Evolutionary conservation across 805 yeast genomes (phyloP).

Genomic region (Blastobotrys peoriensis): DNA sequence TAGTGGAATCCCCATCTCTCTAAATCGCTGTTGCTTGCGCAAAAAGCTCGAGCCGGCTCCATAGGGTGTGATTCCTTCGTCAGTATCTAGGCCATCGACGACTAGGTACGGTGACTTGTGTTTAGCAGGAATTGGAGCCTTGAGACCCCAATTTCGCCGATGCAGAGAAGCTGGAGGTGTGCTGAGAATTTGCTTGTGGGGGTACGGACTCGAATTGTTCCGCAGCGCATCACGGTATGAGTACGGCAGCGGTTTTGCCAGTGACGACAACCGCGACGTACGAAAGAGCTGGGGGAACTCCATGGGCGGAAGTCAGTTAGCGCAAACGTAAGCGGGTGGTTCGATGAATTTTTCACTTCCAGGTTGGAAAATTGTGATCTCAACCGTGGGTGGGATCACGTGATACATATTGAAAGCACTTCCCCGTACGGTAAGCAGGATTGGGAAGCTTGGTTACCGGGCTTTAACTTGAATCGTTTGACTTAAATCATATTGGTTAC

Average conservation of each 20-base stretch:
- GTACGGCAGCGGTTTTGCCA: conserved; percentile 4
- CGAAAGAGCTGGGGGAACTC: conserved; percentile 1
- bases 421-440: too few species aligned
- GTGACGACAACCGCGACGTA: conserved; percentile 4
- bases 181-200: conserved; percentile 26
- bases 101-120: conserved; percentile 23
- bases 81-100: conserved; percentile 25
- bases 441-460: too few species aligned
- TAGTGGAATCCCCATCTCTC: conserved; percentile 26
- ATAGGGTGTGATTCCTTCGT: conserved; percentile 25
- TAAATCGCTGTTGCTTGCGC: conserved; percentile 25
- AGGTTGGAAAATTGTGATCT: too few species aligned
- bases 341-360: too few species aligned
- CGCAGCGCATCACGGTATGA: background rate
- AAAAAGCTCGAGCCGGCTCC: conserved; percentile 23
- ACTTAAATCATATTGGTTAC: too few species aligned
- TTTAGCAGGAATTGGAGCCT: conserved; percentile 24
- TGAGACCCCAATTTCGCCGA: conserved; percentile 34
- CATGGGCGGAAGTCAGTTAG: too few species aligned
- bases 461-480: too few species aligned
- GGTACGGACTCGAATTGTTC: conserved; percentile 11
- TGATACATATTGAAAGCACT: too few species aligned
- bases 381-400: too few species aligned
- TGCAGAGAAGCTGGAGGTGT: conserved; percentile 29
- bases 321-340: too few species aligned